Percentiles rank a stretch among this genome's conserved stretches.
phyloP scores from a whole-genome alignment of 768 basidiomycete genomes.

The Psilocybe cyanescens region DNA sequence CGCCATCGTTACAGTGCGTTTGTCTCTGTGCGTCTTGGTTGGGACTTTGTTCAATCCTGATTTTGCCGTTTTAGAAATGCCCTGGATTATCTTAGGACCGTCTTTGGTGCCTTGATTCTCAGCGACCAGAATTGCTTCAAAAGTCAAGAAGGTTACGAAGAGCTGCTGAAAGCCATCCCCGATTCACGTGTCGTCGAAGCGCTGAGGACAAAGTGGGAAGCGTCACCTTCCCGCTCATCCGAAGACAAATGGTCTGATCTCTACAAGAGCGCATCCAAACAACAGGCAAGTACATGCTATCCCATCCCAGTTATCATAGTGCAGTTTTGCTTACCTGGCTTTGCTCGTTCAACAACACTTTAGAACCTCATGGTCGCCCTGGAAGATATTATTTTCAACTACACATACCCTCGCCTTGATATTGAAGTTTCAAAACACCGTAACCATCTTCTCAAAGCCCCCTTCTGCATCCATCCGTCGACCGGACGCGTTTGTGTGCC shows the following conservation, averaged over 20 bases:
- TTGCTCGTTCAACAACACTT: background rate
- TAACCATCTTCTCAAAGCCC: conserved; percentile 97
- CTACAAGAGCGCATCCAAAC: conserved; percentile 32
- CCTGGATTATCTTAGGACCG: conserved; percentile 48
- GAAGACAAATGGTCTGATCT: conserved; percentile 78
- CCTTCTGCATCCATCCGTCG: conserved; percentile 96
- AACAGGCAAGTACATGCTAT: conserved; percentile 35
- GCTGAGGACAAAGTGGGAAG: conserved; percentile 65
- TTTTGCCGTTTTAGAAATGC: conserved; percentile 38
- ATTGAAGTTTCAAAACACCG: conserved; percentile 97
- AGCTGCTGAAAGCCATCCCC: conserved; percentile 75
- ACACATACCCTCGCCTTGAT: conserved; percentile 95
- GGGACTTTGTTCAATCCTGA: background rate
- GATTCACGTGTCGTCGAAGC: conserved; percentile 51
- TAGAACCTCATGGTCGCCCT: conserved; percentile 52
- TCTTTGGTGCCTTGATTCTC: conserved; percentile 73
- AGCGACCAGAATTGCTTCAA: conserved; percentile 86
- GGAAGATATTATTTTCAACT: conserved; percentile 90
- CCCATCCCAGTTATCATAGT: background rate
- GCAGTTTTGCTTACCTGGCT: conserved; percentile 8
- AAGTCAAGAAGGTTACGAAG: conserved; percentile 70
- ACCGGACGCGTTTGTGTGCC: conserved; percentile 97
- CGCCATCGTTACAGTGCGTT: conserved; percentile 75
- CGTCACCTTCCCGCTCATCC: conserved; percentile 56
- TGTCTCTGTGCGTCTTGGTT: conserved; percentile 1